phyloP scores from a whole-genome alignment of 2,329 filamentous ascomycete species.

The Trichophyton benhamiae region DNA sequence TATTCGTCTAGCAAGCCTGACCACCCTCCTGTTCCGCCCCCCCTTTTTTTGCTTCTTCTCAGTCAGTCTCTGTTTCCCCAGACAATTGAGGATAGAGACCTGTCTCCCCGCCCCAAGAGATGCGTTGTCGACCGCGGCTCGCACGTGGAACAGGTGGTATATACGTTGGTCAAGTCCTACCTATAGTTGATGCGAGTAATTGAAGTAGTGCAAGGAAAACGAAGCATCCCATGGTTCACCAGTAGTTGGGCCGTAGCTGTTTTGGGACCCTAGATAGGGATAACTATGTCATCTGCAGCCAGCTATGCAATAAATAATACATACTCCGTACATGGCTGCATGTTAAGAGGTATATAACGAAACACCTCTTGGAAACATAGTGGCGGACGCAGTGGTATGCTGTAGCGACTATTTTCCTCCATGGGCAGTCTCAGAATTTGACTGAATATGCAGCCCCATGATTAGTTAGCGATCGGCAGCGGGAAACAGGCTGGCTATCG shows the following conservation, averaged over 20 bases:
- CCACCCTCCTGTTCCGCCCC: background rate
- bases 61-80: too few relatives aligned
- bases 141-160: constrained; percentile 4
- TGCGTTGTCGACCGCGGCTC: constrained; percentile 3
- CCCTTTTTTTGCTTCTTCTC: too few relatives aligned
- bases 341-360: background rate
- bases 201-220: background rate
- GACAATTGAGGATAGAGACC: background rate
- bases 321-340: background rate
- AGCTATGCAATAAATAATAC: background rate
- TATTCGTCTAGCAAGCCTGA: background rate
- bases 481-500: background rate
- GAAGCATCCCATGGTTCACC: background rate
- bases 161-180: constrained; percentile 1
- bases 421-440: background rate
- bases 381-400: background rate
- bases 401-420: background rate
- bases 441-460: background rate
- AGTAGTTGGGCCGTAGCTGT: background rate
- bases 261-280: background rate
- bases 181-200: constrained; percentile 2
- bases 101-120: background rate
- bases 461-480: background rate
- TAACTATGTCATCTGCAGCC: background rate
- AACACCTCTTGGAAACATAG: constrained; percentile 1